Conservation (phyloP, 1,284 basidiomycete species). For the Pulchroboletus neoregius region DNA sequence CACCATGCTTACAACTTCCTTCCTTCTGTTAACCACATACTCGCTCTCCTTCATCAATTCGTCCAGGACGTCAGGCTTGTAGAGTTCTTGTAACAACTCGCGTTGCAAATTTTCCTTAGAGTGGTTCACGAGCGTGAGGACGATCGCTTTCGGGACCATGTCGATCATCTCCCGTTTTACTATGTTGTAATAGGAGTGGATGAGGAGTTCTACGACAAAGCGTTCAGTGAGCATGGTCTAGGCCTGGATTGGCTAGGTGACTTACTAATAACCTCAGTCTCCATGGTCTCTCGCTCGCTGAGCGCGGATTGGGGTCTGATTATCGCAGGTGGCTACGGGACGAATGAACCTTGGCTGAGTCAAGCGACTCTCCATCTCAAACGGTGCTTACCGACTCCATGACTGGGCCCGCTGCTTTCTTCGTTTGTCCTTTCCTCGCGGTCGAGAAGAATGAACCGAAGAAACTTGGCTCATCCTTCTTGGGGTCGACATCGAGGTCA, state of each 20-base stretch:
- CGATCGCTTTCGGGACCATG: constrained; percentile 98
- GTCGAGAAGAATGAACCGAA: constrained; percentile 92
- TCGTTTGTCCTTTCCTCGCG: constrained; percentile 78
- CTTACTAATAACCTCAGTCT: constrained; percentile 99
- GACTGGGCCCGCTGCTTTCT: constrained; percentile 46
- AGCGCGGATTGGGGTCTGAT: constrained; percentile 93
- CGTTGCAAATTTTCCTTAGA: constrained; percentile 92
- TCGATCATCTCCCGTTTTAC: constrained; percentile 99
- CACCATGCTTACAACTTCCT: constrained; percentile 88
- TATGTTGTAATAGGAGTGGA: constrained; percentile 93
- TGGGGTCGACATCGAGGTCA: constrained; percentile 87
- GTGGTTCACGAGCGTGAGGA: constrained; percentile 87
- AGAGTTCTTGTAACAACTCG: constrained; percentile 84
- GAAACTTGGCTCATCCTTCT: constrained; percentile 89
- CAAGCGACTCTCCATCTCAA: neutral
- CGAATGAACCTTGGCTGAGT: neutral
- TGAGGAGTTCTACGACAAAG: constrained; percentile 67
- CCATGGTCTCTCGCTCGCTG: constrained; percentile 94
- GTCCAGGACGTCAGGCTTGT: constrained; percentile 89
- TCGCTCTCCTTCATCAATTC: constrained; percentile 92
- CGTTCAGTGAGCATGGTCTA: neutral
- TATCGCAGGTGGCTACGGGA: constrained; percentile 68
- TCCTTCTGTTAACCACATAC: constrained; percentile 76
- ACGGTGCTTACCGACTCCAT: constrained; percentile 70
- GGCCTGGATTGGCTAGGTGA: constrained; percentile 22